phyloP scores from a whole-genome alignment of 352 stramenopile genomes.

The Peronosclerospora sorghi region DNA sequence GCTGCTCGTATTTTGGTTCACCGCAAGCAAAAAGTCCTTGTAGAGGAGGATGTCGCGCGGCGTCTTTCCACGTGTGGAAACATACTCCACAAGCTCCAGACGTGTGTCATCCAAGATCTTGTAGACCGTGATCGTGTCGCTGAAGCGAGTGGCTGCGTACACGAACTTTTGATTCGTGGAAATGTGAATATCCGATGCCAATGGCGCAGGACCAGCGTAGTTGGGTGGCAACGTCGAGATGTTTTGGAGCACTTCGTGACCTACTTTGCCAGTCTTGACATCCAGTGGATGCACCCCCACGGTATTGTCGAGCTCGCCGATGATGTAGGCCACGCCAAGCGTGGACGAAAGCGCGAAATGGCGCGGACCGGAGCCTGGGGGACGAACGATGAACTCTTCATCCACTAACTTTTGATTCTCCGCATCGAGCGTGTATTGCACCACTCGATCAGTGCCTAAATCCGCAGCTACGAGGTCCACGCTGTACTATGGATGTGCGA shows the following conservation, averaged over 20 bases:
- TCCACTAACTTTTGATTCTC: slow-evolving; percentile 28
- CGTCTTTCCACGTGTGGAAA: slow-evolving; percentile 35
- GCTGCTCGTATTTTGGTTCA: slow-evolving; percentile 52
- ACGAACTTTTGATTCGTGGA: slow-evolving; percentile 42
- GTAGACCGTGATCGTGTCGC: slow-evolving; percentile 57
- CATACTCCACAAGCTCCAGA: slow-evolving; percentile 36
- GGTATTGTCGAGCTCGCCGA: slow-evolving; percentile 54
- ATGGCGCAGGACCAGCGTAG: slow-evolving; percentile 18
- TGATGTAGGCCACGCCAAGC: slow-evolving; percentile 47
- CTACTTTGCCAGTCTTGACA: slow-evolving; percentile 28
- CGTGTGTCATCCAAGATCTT: slow-evolving; percentile 27
- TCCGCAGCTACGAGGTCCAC: slow-evolving; percentile 62
- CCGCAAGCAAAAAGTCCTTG: slow-evolving; percentile 43
- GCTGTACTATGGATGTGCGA: slow-evolving; percentile 66
- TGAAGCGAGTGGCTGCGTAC: slow-evolving; percentile 53
- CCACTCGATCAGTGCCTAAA: slow-evolving; percentile 56
- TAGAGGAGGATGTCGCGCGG: slow-evolving; percentile 46
- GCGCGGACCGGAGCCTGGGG: slow-evolving; percentile 45
- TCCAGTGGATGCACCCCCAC: slow-evolving; percentile 54
- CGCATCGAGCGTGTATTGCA: slow-evolving; percentile 44
- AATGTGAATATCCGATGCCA: slow-evolving; percentile 46
- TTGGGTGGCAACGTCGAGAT: slow-evolving; percentile 50
- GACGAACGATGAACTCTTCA: slow-evolving; percentile 29
- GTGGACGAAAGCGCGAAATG: slow-evolving; percentile 59
- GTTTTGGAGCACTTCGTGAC: slow-evolving; percentile 35